A percentile compares a stretch with the other conserved stretches of the same genome.
These are phyloP conservation scores for Aureobasidium melanogenum DNA, from an alignment of 2,329 filamentous ascomycete genomes.

Conservation along the genomic window DNA sequence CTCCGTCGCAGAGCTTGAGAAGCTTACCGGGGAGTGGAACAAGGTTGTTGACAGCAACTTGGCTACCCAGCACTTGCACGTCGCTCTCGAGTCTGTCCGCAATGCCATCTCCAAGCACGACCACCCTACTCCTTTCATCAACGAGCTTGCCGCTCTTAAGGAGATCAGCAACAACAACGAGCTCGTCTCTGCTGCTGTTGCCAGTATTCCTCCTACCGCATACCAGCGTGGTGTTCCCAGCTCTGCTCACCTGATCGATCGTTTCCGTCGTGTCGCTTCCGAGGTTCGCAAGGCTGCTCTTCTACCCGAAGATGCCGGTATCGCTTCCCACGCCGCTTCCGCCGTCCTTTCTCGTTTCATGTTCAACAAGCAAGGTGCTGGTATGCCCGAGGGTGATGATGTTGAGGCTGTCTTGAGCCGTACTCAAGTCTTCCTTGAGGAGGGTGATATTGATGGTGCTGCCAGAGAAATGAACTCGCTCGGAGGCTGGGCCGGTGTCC, in stretches of 20 bases:
- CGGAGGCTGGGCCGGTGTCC: constrained; percentile 86
- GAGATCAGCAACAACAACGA: constrained; percentile 68
- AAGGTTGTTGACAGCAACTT: constrained; percentile 82
- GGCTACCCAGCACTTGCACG: constrained; percentile 89
- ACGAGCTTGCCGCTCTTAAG: constrained; percentile 88
- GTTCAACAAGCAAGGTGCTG: constrained; percentile 75
- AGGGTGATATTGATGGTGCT: constrained; percentile 84
- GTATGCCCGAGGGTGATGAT: constrained; percentile 72
- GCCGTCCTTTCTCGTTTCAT: constrained; percentile 85
- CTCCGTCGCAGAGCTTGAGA: constrained; percentile 74
- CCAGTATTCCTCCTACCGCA: constrained; percentile 86
- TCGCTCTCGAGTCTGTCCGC: constrained; percentile 88
- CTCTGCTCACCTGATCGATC: constrained; percentile 78
- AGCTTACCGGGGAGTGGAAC: constrained; percentile 82
- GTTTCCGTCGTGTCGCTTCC: constrained; percentile 83
- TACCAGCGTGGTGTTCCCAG: constrained; percentile 89
- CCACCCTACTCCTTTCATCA: constrained; percentile 71
- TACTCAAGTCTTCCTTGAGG: constrained; percentile 83
- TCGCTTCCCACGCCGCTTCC: constrained; percentile 87
- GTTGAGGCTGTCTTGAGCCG: constrained; percentile 89
- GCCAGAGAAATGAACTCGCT: constrained; percentile 92
- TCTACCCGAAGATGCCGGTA: constrained; percentile 84
- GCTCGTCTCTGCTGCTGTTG: constrained; percentile 86
- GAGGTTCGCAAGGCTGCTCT: constrained; percentile 94
- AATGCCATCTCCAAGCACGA: constrained; percentile 68